phyloP scores from a whole-genome alignment of 768 basidiomycete species.

The Rossbeevera mucosa region DNA sequence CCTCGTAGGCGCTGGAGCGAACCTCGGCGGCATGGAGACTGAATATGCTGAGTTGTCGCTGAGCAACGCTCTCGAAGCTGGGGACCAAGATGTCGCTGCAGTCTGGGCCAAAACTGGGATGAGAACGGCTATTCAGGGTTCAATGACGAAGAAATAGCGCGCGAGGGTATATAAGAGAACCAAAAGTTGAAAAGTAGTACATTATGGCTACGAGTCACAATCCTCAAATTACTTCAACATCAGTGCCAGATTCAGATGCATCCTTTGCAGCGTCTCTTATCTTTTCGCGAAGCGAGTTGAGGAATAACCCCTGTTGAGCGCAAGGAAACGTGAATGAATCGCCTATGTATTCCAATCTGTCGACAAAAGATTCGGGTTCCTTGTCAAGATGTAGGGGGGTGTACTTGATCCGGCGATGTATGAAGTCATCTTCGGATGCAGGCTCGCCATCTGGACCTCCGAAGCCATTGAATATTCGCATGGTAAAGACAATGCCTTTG shows the following conservation, averaged over 20 bases:
- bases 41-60: conserved; percentile 51
- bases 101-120: conserved; percentile 58
- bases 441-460: conserved; percentile 30
- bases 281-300: conserved; percentile 54
- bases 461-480: conserved; percentile 44
- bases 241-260: conserved; percentile 21
- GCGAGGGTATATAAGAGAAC: conserved; percentile 16
- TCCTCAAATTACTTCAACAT: conserved; percentile 24
- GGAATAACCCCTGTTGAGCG: conserved; percentile 62
- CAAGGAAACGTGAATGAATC: conserved; percentile 64
- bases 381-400: conserved; percentile 61
- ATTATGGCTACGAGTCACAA: conserved; percentile 5
- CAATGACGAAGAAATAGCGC: conserved; percentile 4
- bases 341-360: conserved; percentile 56
- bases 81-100: conserved; percentile 41
- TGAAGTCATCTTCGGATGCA: conserved; percentile 30
- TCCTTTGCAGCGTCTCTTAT: conserved; percentile 36
- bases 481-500: conserved; percentile 57
- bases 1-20: conserved; percentile 70
- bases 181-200: conserved; percentile 1
- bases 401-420: conserved; percentile 44
- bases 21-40: conserved; percentile 62
- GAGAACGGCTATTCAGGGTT: background rate
- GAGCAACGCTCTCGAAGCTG: conserved; percentile 33
- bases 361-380: conserved; percentile 52